Conservation (phyloP, 768 basidiomycete species). For the Leccinellum luteum region DNA sequence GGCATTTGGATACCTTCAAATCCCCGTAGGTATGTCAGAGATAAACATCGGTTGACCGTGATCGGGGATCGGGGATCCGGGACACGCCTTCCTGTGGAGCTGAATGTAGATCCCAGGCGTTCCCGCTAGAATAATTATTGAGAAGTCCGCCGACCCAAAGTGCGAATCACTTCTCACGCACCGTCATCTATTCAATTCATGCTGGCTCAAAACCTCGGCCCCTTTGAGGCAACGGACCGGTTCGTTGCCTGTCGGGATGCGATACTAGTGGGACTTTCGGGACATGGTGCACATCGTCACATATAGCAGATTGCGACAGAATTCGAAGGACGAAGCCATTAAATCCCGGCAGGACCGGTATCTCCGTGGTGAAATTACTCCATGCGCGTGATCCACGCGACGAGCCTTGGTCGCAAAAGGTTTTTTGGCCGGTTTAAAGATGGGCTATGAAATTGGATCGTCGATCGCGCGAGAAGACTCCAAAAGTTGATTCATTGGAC, state of each 20-base stretch:
- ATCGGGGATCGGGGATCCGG: neutral
- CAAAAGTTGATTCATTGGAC: neutral
- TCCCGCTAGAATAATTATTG: too few relatives aligned
- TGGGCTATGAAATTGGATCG: neutral
- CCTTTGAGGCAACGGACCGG: neutral
- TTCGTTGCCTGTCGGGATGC: neutral
- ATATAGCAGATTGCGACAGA: neutral
- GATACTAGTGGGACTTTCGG: neutral
- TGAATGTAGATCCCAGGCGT: too few relatives aligned
- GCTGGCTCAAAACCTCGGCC: neutral
- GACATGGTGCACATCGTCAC: neutral
- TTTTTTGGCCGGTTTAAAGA: neutral
- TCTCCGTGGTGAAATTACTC: neutral
- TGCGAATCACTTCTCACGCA: neutral
- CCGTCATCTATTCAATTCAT: neutral
- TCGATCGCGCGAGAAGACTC: neutral
- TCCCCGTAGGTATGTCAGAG: neutral
- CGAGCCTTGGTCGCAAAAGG: neutral
- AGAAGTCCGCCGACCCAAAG: neutral
- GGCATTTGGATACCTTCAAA: neutral
- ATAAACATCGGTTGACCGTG: neutral
- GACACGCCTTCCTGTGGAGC: neutral
- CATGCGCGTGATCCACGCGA: neutral
- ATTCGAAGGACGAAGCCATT: neutral
- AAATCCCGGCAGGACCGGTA: neutral